Conservation (phyloP, 768 basidiomycete genomes). For the Ramaria rubella region DNA sequence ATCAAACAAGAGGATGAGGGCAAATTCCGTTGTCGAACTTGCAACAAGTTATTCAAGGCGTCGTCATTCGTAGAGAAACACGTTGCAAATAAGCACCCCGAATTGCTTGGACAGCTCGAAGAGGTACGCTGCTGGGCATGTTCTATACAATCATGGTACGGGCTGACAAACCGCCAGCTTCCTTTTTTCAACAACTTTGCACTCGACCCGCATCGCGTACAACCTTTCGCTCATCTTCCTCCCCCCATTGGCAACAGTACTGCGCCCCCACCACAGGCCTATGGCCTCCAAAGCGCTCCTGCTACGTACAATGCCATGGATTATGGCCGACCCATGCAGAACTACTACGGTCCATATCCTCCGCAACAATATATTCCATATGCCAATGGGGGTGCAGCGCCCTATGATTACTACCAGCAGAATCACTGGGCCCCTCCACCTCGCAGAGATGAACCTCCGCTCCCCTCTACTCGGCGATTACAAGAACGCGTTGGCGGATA, state of each 20-base stretch:
- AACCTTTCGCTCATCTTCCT: constrained; percentile 78
- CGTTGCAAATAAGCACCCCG: constrained; percentile 88
- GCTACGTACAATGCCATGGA: constrained; percentile 23
- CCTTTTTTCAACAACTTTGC: constrained; percentile 94
- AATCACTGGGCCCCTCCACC: constrained; percentile 30
- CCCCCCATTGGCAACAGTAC: constrained; percentile 58
- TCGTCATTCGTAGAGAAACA: constrained; percentile 97
- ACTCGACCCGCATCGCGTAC: constrained; percentile 89
- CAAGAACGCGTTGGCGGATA: constrained; percentile 80
- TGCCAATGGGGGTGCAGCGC: constrained; percentile 41
- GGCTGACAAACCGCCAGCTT: constrained; percentile 39
- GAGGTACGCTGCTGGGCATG: constrained; percentile 67
- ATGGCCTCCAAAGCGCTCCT: constrained; percentile 63
- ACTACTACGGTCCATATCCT: constrained; percentile 32
- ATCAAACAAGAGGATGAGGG: constrained; percentile 96
- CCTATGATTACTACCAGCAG: constrained; percentile 30
- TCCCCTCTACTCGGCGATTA: constrained; percentile 49
- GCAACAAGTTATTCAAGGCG: constrained; percentile 96
- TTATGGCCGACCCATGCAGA: constrained; percentile 31
- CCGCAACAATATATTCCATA: constrained; percentile 37
- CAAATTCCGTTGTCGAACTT: constrained; percentile 94
- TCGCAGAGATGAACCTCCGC: constrained; percentile 11
- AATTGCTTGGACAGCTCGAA: constrained; percentile 75
- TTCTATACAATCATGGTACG: too few relatives aligned
- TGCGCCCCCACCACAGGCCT: constrained; percentile 77